Conservation (phyloP, 23 red algal species). For the Gracilaria domingensis region DNA sequence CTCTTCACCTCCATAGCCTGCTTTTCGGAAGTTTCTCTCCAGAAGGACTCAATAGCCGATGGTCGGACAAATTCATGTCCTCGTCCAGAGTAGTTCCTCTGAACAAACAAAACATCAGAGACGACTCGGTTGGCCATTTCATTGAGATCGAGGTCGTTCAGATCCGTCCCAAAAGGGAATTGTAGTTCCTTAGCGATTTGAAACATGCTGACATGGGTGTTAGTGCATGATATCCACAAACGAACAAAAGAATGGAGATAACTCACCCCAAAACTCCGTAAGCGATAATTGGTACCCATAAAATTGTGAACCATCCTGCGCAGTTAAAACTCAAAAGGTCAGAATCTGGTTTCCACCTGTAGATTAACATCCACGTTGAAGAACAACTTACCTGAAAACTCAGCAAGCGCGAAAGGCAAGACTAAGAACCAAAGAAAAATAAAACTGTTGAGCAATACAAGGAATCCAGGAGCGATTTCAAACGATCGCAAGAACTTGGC, state of each 20-base stretch:
- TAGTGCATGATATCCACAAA: neutral
- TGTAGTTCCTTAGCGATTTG: conserved; percentile 39
- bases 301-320: conserved; percentile 58
- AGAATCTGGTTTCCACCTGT: neutral
- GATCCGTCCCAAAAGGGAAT: conserved; percentile 43
- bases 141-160: conserved; percentile 44
- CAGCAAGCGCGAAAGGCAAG: conserved; percentile 54
- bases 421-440: conserved; percentile 61
- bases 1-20: neutral
- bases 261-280: conserved; percentile 60
- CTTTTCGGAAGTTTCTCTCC: neutral
- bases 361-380: neutral
- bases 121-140: conserved; percentile 29
- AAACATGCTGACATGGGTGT: conserved; percentile 13
- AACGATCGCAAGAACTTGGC: conserved; percentile 28
- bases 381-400: conserved; percentile 26
- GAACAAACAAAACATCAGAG: conserved; percentile 44
- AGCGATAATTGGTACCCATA: conserved; percentile 60
- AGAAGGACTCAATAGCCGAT: conserved; percentile 14
- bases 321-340: neutral
- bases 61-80: conserved; percentile 10
- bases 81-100: conserved; percentile 14
- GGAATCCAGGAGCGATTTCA: conserved; percentile 54
- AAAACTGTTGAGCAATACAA: conserved; percentile 34
- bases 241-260: neutral